Evolutionary conservation across 2,329 filamentous ascomycete species (phyloP).

Genomic region (Chrysoporthe deuterocubensis): DNA sequence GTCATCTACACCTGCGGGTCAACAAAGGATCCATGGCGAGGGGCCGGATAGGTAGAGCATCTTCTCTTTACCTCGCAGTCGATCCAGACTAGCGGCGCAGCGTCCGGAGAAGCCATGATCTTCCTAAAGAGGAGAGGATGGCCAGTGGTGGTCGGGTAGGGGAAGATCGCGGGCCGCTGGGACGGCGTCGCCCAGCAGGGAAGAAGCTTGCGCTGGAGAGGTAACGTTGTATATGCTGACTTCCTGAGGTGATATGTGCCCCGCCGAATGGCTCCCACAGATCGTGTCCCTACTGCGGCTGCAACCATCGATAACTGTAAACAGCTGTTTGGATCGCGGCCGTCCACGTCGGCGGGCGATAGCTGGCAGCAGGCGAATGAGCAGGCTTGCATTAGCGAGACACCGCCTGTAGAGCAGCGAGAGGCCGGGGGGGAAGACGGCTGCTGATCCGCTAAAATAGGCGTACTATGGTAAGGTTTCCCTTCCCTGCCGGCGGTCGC

Average conservation of each 20-base stretch:
- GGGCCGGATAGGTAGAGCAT: background rate
- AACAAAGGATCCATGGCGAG: conserved; percentile 13
- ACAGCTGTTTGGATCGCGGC: background rate
- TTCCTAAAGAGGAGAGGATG: background rate
- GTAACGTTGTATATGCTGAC: conserved; percentile 4
- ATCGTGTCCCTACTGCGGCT: background rate
- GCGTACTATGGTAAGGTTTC: background rate
- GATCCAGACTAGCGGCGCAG: conserved; percentile 82
- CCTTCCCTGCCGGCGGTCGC: conserved; percentile 6
- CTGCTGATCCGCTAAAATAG: background rate
- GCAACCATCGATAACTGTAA: background rate
- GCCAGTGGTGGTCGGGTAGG: background rate
- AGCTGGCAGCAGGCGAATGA: conserved; percentile 21
- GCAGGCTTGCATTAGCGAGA: conserved; percentile 19
- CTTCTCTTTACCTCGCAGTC: conserved; percentile 61
- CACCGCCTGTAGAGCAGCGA: conserved; percentile 4
- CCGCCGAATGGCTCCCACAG: background rate
- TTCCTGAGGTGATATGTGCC: background rate
- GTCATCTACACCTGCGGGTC: conserved; percentile 74
- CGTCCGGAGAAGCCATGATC: conserved; percentile 36
- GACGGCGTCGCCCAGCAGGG: background rate
- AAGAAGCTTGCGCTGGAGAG: background rate
- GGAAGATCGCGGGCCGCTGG: background rate
- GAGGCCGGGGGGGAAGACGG: background rate
- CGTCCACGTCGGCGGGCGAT: background rate